These are phyloP conservation scores for Taphrina communis DNA, from an alignment of 1,139 yeast genomes.

Conservation along the genomic window DNA sequence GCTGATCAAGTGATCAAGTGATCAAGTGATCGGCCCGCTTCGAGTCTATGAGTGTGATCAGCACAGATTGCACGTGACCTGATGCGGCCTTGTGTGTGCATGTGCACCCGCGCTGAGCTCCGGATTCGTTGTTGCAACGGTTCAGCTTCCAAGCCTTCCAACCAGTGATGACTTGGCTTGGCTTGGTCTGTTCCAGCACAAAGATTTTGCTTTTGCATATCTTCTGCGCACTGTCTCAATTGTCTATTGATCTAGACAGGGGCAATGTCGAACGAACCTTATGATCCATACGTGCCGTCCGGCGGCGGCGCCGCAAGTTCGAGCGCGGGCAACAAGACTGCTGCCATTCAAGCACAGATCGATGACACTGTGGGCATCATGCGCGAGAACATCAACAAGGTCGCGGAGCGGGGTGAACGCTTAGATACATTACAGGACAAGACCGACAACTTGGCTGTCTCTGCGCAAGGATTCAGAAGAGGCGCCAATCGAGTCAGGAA, in stretches of 20 bases:
- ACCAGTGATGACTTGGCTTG: no score
- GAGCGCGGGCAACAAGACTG: slow-evolving; percentile 41
- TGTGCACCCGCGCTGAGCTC: not conserved
- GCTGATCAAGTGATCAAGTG: no score
- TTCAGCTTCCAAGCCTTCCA: slow-evolving; percentile 10
- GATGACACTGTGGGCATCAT: slow-evolving; percentile 97
- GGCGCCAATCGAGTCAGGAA: slow-evolving; percentile 98
- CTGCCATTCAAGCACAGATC: slow-evolving; percentile 63
- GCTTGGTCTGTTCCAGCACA: not conserved
- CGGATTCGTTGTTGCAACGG: slow-evolving; percentile 21
- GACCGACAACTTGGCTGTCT: slow-evolving; percentile 83
- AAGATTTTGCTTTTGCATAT: not conserved
- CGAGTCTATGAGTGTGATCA: not conserved
- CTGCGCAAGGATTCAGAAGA: slow-evolving; percentile 94
- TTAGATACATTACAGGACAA: slow-evolving; percentile 91
- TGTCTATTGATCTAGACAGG: not conserved
- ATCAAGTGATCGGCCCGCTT: no score
- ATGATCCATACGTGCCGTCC: slow-evolving; percentile 36
- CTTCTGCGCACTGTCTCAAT: not conserved
- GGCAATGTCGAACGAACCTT: slow-evolving; percentile 40
- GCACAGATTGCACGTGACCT: not conserved
- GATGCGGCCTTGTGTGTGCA: not conserved
- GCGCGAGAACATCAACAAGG: slow-evolving; percentile 94
- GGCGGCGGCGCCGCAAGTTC: slow-evolving; percentile 33
- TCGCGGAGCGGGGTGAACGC: slow-evolving; percentile 73